Base-by-base conservation (phyloP, 176 grass and related monocot genomes). In the Musa beccarii region DNA sequence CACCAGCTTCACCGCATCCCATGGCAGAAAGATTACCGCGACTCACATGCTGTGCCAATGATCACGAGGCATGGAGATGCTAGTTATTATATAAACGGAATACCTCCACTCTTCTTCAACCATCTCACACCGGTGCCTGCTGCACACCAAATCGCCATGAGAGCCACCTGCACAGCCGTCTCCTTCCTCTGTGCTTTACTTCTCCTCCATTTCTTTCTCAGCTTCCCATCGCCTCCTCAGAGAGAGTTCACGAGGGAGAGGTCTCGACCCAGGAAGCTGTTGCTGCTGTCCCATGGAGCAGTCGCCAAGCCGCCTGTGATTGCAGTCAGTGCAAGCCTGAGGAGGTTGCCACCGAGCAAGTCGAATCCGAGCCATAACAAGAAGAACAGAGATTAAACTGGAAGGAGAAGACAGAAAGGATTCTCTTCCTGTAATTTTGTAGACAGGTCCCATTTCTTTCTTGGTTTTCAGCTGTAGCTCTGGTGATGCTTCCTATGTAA, bases 311-410 rank as follows among this genome's bases (percentile, higher is more conserved):
- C 75, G 22, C 76, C 81, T 9, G 61, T 72, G 70, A 75, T 57
- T 13, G 81, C 72, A 63, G 65, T 80, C 55, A 22, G 63, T 72
- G 85, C 85, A 51, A 87, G 81, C 69, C 61, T 83, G 34, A 83
- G 52, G 71, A 79, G 10, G 76, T 15, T 80, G 62, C 85, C 85
- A 62, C 17, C 15, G 17, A 83, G 85, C 43, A 62, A 11, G 63
- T 54, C 71, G 19, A 87, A 87, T 87, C 81, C 85, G 64, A 87
- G 59, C 75, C 76, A 80, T 13, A 87, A 87, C 57, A 76, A 87
- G 71, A 43, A 57, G 10, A 54, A 20, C 53, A 64, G 53, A 72
- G 15, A n/a, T n/a, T 77, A n/a, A 52, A 15, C 3, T 22, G 21
- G 72, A 34, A 49, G 54, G 52, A 51, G 28, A 63, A 80, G 61